phyloP scores from a whole-genome alignment of 192 early-diverging fungal genomes.

The Coemansia sp. region DNA sequence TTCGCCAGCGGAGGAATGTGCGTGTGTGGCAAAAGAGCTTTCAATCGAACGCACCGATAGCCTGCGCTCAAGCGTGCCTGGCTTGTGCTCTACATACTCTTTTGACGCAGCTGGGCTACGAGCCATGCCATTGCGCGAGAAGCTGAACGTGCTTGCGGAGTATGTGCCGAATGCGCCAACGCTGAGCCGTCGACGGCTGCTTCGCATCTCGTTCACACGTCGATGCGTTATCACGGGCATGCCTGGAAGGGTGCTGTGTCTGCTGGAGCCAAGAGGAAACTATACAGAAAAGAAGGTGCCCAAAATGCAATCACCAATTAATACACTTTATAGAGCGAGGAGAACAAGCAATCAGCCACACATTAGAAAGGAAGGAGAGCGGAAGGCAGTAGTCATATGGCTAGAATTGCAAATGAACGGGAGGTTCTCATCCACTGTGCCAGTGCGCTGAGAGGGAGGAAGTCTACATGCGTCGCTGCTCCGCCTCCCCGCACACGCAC shows the following conservation, averaged over 20 bases:
- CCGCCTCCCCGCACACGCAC: neutral
- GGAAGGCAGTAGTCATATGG: constrained; percentile 1
- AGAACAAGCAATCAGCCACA: constrained; percentile 10
- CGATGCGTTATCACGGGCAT: constrained; percentile 58
- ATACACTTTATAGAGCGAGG: constrained; percentile 3
- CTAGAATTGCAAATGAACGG: neutral
- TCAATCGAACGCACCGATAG: constrained; percentile 19
- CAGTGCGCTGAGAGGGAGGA: neutral
- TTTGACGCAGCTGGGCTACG: constrained; percentile 21
- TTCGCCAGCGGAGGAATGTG: neutral
- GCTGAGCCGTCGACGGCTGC: constrained; percentile 54
- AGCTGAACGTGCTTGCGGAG: neutral
- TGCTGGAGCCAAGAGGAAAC: neutral
- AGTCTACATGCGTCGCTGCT: neutral
- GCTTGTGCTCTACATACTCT: constrained; percentile 23
- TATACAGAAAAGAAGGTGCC: neutral
- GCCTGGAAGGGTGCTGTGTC: neutral
- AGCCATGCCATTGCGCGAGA: constrained; percentile 13
- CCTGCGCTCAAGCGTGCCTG: constrained; percentile 17
- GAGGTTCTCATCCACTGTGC: neutral
- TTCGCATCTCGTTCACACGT: constrained; percentile 51
- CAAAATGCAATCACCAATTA: constrained; percentile 8
- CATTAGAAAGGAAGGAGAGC: neutral
- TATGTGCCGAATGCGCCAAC: constrained; percentile 37
- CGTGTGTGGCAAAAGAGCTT: neutral